phyloP scores from a whole-genome alignment of 768 basidiomycete genomes.

The Boletus bicolor region DNA sequence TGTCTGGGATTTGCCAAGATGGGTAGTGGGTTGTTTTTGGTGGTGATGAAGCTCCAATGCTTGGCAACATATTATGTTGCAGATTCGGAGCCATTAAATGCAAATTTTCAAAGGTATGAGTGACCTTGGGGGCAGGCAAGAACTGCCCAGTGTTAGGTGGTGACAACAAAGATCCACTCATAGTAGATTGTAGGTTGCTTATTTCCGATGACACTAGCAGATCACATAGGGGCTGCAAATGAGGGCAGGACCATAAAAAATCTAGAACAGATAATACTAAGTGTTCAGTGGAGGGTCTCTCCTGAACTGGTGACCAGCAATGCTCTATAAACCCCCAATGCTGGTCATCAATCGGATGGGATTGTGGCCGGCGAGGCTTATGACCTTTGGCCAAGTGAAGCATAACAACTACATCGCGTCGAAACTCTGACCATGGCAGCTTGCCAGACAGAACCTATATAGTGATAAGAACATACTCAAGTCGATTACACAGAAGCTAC shows the following conservation, averaged over 20 bases:
- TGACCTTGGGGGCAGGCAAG: not conserved
- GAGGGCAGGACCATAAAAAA: not conserved
- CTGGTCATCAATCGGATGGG: slow-evolving; percentile 2
- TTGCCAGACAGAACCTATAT: slow-evolving; percentile 3
- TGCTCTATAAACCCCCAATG: slow-evolving; percentile 7
- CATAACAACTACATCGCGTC: not conserved
- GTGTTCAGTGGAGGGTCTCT: slow-evolving; percentile 2
- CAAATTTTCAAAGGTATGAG: not conserved
- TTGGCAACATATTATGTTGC: not conserved
- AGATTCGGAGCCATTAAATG: not conserved
- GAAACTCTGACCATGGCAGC: slow-evolving; percentile 6
- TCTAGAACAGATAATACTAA: not conserved
- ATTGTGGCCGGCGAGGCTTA: slow-evolving; percentile 5
- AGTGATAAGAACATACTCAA: not conserved
- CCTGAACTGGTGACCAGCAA: slow-evolving; percentile 2
- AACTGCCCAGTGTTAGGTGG: not conserved
- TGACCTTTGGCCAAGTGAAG: not conserved
- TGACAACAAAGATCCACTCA: not conserved
- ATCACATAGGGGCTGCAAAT: not conserved
- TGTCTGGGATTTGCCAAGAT: not conserved
- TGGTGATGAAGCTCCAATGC: not conserved
- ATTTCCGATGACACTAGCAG: not conserved
- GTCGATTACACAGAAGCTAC: not conserved
- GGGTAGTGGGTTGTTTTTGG: not conserved
- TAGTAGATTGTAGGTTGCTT: not conserved